Evolutionary conservation across 164 flowering plant genomes (phyloP).

Genomic region (Warburgia ugandensis): DNA sequence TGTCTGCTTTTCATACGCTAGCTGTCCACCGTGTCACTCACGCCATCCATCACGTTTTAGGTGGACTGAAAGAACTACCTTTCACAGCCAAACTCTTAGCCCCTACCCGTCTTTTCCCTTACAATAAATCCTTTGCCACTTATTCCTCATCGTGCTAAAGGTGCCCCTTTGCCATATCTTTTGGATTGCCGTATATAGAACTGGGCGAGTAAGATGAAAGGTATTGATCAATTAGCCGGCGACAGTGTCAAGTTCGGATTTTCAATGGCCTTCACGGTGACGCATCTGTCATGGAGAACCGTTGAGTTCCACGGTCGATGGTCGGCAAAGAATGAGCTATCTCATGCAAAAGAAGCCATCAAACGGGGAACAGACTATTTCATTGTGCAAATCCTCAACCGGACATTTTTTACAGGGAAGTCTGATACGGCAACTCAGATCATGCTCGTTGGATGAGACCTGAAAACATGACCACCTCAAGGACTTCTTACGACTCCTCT

Average conservation of each 20-base stretch:
- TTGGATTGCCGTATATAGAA: neutral
- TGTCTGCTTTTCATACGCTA: too few species aligned
- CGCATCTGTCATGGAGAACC: constrained; percentile 48
- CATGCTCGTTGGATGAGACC: constrained; percentile 73
- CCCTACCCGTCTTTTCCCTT: neutral
- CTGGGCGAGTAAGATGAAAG: constrained; percentile 48
- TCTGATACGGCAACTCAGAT: constrained; percentile 62
- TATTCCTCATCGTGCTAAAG: neutral
- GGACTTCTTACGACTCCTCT: constrained; percentile 32
- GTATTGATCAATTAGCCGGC: constrained; percentile 55
- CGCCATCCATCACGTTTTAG: neutral
- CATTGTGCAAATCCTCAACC: constrained; percentile 39
- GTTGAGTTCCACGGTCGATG: constrained; percentile 23
- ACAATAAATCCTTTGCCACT: neutral
- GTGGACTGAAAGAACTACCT: neutral
- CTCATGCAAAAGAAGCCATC: constrained; percentile 28
- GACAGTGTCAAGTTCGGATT: constrained; percentile 61
- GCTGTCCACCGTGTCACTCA: neutral
- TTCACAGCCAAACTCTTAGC: neutral
- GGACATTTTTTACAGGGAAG: constrained; percentile 42
- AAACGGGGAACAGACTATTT: constrained; percentile 56
- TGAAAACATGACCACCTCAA: constrained; percentile 69
- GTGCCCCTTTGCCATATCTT: neutral
- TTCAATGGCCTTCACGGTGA: constrained; percentile 44
- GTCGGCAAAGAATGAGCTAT: constrained; percentile 15